These are phyloP conservation scores for Aspergillus carbonarius DNA, from an alignment of 2,329 filamentous ascomycete genomes.

Conservation along the genomic window DNA sequence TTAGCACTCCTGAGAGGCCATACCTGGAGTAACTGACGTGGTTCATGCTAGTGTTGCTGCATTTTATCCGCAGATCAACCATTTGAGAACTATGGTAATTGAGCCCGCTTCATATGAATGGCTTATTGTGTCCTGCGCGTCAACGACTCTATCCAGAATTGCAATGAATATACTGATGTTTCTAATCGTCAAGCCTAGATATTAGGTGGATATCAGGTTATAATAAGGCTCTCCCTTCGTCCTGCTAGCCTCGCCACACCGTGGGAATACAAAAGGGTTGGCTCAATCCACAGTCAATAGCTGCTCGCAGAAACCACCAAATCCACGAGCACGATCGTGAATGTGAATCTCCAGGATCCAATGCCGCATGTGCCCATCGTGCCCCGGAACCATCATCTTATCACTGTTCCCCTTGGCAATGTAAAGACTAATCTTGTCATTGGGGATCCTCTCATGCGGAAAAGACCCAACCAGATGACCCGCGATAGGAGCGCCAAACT, in stretches of 20 bases:
- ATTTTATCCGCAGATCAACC: no score
- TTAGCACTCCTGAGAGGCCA: no score
- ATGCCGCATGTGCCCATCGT: constrained; percentile 46
- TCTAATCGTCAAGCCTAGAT: no score
- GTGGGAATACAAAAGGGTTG: no score
- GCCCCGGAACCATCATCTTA: constrained; percentile 41
- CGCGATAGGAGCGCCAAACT: constrained; percentile 47
- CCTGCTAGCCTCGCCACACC: not conserved
- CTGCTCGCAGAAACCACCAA: constrained; percentile 48
- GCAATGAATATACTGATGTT: no score
- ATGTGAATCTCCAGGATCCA: constrained; percentile 56
- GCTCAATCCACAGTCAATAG: constrained; percentile 27
- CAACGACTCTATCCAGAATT: no score
- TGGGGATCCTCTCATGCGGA: constrained; percentile 52
- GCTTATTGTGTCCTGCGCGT: no score
- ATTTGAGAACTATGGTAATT: no score
- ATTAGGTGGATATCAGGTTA: no score
- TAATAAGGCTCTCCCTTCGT: not conserved
- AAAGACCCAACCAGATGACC: constrained; percentile 55
- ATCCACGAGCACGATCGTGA: constrained; percentile 38
- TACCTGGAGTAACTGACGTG: no score
- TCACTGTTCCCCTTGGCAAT: constrained; percentile 47
- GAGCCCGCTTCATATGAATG: no score
- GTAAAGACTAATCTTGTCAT: constrained; percentile 48
- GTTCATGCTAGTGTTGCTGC: no score